Evolutionary conservation across 192 early-diverging fungal genomes (phyloP).

Genomic region (Entrophospora sp.): DNA sequence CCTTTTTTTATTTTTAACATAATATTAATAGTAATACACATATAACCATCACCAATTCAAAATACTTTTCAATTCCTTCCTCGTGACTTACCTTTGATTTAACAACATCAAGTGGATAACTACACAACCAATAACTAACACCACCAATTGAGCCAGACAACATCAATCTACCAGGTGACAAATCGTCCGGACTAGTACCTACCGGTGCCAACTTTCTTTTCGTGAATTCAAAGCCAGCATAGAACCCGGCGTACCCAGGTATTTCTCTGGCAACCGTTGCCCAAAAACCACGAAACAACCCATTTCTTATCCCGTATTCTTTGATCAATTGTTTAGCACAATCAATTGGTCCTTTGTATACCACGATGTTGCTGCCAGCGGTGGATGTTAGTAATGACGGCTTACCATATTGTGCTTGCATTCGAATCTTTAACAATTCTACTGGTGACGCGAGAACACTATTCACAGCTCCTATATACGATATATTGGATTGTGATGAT

Average conservation of each 20-base stretch:
- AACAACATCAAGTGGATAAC: slow-evolving; percentile 82
- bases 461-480: slow-evolving; percentile 57
- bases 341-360: slow-evolving; percentile 56
- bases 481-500: too few relatives aligned
- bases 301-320: slow-evolving; percentile 57
- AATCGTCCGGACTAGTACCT: slow-evolving; percentile 38
- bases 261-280: slow-evolving; percentile 70
- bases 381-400: slow-evolving; percentile 22
- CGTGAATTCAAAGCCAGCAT: slow-evolving; percentile 70
- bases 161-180: slow-evolving; percentile 54
- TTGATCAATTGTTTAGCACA: slow-evolving; percentile 55
- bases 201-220: slow-evolving; percentile 56
- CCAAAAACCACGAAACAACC: slow-evolving; percentile 79
- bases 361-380: slow-evolving; percentile 19
- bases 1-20: slow-evolving; percentile 17
- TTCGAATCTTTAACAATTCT: slow-evolving; percentile 86
- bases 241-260: slow-evolving; percentile 81
- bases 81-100: slow-evolving; percentile 62
- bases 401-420: slow-evolving; percentile 80
- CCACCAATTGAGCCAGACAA: slow-evolving; percentile 73
- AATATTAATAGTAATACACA: neutral
- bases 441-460: slow-evolving; percentile 83
- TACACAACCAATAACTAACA: slow-evolving; percentile 68
- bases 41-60: neutral
- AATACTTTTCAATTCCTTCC: too few relatives aligned